Conservation (phyloP, 108 stramenopile species). For the Parietichytrium sp. region DNA sequence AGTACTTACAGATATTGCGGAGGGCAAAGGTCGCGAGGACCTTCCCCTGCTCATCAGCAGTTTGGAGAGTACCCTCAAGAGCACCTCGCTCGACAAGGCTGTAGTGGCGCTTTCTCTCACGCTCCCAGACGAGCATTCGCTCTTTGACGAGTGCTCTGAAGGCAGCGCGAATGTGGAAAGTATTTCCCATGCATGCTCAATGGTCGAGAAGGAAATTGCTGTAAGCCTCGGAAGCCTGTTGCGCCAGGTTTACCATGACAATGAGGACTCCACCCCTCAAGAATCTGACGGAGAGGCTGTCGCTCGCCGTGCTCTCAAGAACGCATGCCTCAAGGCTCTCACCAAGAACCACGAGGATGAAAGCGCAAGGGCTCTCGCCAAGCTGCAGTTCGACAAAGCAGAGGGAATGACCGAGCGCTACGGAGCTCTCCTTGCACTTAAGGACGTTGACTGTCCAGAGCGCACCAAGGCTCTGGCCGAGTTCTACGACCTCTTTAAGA, state of each 20-base stretch:
- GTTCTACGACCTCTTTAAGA: constrained; percentile 71
- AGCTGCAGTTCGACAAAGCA: constrained; percentile 69
- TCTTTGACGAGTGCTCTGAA: neutral
- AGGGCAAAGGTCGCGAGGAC: neutral
- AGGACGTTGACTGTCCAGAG: constrained; percentile 65
- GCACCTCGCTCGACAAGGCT: neutral
- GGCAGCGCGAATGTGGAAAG: constrained; percentile 18
- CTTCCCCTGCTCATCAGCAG: neutral
- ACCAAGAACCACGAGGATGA: constrained; percentile 65
- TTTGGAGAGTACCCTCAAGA: neutral
- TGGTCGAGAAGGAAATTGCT: neutral
- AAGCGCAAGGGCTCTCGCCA: constrained; percentile 62
- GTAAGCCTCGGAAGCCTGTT: neutral
- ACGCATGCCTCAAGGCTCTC: constrained; percentile 72
- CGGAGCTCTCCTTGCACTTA: constrained; percentile 79
- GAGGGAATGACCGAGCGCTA: constrained; percentile 85
- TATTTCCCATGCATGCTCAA: neutral
- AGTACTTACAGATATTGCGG: neutral
- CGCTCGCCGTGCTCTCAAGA: constrained; percentile 68
- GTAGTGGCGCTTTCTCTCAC: neutral
- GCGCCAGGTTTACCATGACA: constrained; percentile 61
- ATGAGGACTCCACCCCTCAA: constrained; percentile 62
- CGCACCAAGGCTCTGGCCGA: constrained; percentile 71
- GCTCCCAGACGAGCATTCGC: neutral
- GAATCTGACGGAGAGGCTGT: constrained; percentile 34